A percentile compares a stretch with the other conserved stretches of the same genome.
phyloP scores from a whole-genome alignment of 768 basidiomycete species.

The Cystobasidiopsis lactophilus region DNA sequence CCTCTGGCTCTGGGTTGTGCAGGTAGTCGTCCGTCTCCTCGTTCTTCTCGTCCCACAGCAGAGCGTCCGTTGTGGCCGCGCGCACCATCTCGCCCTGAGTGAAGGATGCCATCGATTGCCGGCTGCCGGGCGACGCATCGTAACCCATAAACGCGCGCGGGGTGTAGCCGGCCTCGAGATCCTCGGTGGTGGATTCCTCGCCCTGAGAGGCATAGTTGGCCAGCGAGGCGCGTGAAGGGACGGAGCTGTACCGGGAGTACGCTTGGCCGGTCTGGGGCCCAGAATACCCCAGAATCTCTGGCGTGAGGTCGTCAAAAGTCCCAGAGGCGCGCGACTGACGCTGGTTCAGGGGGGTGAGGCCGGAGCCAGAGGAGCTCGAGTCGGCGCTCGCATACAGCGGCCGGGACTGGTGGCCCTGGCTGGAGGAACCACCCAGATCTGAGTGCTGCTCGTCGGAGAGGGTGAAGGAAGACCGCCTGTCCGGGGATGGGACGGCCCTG shows the following conservation, averaged over 20 bases:
- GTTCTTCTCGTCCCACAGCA: constrained; percentile 20
- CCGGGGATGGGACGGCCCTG: too few species aligned
- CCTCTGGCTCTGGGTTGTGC: constrained; percentile 15
- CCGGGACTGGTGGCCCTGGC: too few species aligned
- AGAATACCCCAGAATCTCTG: not conserved
- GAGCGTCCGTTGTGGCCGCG: not conserved
- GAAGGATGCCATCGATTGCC: not conserved
- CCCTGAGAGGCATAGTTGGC: not conserved
- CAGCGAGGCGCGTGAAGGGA: not conserved
- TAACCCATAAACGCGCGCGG: too few species aligned
- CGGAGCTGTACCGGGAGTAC: not conserved
- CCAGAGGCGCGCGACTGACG: not conserved
- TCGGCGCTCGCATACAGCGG: too few species aligned
- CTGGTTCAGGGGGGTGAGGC: too few species aligned
- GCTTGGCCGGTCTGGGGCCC: not conserved
- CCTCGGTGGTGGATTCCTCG: not conserved
- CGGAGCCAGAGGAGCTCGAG: too few species aligned
- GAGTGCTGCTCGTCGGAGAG: too few species aligned
- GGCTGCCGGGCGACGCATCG: not conserved
- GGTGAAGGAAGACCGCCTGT: too few species aligned
- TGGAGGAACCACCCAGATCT: too few species aligned
- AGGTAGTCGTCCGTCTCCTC: constrained; percentile 16
- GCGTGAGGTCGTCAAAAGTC: not conserved
- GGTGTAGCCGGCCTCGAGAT: not conserved
- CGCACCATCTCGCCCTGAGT: constrained; percentile 1